Evolutionary conservation across 805 yeast genomes (phyloP).

Genomic region (Cyberlindnera samutprakarnensis): DNA sequence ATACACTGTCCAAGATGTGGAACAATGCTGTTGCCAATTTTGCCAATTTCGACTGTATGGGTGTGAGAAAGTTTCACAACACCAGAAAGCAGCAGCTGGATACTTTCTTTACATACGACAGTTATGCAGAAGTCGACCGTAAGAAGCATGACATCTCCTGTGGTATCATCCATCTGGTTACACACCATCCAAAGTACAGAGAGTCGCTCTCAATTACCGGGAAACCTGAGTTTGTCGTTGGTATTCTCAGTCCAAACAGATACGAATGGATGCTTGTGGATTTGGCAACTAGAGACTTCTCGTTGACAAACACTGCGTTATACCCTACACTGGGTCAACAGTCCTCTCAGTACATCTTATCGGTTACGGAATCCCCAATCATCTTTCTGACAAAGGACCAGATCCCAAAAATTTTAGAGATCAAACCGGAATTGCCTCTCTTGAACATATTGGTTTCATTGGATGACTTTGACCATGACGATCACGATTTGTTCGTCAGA

Average conservation of each 20-base stretch:
- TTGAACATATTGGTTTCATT: constrained; percentile 48
- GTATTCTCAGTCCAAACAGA: constrained; percentile 47
- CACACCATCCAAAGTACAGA: constrained; percentile 12
- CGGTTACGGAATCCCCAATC: constrained; percentile 53
- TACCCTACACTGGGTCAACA: constrained; percentile 50
- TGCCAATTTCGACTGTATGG: constrained; percentile 30
- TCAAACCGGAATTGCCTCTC: constrained; percentile 30
- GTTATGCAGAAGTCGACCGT: constrained; percentile 26
- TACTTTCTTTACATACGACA: constrained; percentile 18
- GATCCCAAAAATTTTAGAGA: constrained; percentile 34
- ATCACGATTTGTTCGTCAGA: constrained; percentile 24
- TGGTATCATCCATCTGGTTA: constrained; percentile 28
- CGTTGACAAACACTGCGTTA: constrained; percentile 40
- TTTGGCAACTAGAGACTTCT: constrained; percentile 52
- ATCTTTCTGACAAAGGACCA: constrained; percentile 45
- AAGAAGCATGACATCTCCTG: constrained; percentile 30
- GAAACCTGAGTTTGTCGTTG: constrained; percentile 37
- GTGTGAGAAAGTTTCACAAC: constrained; percentile 23
- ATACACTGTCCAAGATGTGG: constrained; percentile 33
- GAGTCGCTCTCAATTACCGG: constrained; percentile 2
- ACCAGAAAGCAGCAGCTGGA: constrained; percentile 15
- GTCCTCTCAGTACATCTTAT: constrained; percentile 54
- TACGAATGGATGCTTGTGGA: constrained; percentile 63
- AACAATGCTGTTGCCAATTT: constrained; percentile 24
- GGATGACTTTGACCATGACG: constrained; percentile 36